Evolutionary conservation across 2,329 filamentous ascomycete genomes (phyloP).

Genomic region (Stagonosporopsis cucurbitacearum): DNA sequence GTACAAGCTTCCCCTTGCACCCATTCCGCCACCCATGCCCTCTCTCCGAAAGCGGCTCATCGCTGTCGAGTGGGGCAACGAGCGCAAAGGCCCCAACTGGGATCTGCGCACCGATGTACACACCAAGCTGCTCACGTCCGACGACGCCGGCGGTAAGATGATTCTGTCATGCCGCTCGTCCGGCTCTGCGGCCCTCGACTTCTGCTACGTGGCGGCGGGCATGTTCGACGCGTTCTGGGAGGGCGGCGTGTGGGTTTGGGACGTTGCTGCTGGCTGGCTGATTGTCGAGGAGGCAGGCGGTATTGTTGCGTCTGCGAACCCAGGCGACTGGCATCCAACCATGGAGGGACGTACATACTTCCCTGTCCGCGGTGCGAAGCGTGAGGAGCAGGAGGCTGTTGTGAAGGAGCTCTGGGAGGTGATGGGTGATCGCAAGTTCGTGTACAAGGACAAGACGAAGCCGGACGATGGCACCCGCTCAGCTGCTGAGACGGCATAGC

Average conservation of each 20-base stretch:
- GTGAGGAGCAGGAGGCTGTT: conserved; percentile 39
- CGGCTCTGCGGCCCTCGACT: conserved; percentile 48
- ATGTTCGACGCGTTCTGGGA: conserved; percentile 48
- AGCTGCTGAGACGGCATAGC: not conserved
- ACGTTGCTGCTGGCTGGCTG: conserved; percentile 48
- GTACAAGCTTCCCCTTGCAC: conserved; percentile 42
- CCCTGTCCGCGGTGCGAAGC: conserved; percentile 40
- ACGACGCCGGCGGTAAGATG: conserved; percentile 41
- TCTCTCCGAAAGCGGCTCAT: conserved; percentile 44
- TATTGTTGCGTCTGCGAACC: conserved; percentile 46
- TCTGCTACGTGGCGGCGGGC: conserved; percentile 49
- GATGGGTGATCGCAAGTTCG: conserved; percentile 46
- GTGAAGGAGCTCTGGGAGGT: conserved; percentile 46
- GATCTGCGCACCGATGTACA: conserved; percentile 39
- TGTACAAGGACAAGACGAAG: conserved; percentile 23
- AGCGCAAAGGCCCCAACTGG: conserved; percentile 48
- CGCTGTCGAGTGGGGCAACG: conserved; percentile 48
- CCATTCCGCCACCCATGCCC: conserved; percentile 27
- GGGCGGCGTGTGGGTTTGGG: conserved; percentile 47
- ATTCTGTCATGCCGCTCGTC: conserved; percentile 42
- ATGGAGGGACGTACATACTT: conserved; percentile 47
- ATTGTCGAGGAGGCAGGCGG: conserved; percentile 49
- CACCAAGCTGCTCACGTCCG: conserved; percentile 39
- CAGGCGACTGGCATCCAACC: conserved; percentile 43
- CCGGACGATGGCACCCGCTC: conserved; percentile 2